Evolutionary conservation across 257 asterid species (phyloP).

Genomic region (Solanum sejunctum): DNA sequence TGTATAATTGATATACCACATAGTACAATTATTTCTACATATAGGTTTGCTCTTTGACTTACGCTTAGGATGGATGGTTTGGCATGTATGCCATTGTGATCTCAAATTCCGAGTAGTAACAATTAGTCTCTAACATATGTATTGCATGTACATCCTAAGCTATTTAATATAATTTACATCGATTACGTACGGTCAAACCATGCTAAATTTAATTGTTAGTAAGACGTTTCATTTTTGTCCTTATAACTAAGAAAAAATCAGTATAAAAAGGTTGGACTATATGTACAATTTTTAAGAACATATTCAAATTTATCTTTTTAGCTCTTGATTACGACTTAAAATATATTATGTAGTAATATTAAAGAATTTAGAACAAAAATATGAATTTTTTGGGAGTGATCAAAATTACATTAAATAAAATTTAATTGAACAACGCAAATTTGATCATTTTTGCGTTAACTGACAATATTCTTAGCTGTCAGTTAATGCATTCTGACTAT

Average conservation of each 20-base stretch:
- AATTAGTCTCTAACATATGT: not conserved
- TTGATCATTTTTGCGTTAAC: not conserved
- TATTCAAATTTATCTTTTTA: not conserved
- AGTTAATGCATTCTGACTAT: not conserved
- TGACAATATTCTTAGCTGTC: not conserved
- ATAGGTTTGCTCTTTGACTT: too few relatives aligned
- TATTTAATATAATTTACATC: too few relatives aligned
- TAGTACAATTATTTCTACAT: not conserved
- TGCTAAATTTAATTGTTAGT: not conserved
- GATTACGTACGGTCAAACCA: not conserved
- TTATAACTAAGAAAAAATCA: not conserved
- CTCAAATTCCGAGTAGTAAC: too few relatives aligned
- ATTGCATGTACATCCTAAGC: too few relatives aligned
- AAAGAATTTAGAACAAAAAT: not conserved
- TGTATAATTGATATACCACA: not conserved
- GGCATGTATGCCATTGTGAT: too few relatives aligned
- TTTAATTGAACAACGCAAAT: not conserved
- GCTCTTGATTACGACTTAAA: not conserved
- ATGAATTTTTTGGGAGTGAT: not conserved
- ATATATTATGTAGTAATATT: not conserved
- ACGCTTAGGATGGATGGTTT: too few relatives aligned
- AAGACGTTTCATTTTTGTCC: not conserved
- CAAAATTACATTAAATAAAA: not conserved
- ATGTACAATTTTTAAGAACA: not conserved
- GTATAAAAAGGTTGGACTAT: not conserved